These are phyloP conservation scores for Stagonosporopsis tanaceti DNA, from an alignment of 2,329 filamentous ascomycete species.

Conservation along the genomic window DNA sequence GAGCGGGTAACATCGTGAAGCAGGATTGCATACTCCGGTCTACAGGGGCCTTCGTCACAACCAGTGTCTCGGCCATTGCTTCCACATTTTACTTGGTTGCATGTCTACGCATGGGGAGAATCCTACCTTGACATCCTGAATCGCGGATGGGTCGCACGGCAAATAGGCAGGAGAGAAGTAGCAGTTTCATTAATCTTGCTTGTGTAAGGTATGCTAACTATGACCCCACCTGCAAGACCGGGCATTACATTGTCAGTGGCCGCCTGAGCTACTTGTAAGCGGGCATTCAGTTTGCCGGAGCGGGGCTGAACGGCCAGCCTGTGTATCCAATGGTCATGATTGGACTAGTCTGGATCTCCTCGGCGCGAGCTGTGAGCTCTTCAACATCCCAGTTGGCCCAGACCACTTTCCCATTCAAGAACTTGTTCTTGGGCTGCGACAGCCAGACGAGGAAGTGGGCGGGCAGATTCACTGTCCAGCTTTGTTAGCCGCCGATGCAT, in stretches of 20 bases:
- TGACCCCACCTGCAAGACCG: not conserved
- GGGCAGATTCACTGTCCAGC: conserved; percentile 3
- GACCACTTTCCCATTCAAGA: conserved; percentile 33
- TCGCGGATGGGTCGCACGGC: not conserved
- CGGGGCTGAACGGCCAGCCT: conserved; percentile 17
- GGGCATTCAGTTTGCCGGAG: not conserved
- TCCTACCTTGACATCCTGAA: not conserved
- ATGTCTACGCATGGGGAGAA: not conserved
- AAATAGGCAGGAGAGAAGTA: not conserved
- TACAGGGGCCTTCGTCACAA: not conserved
- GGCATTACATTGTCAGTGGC: not conserved
- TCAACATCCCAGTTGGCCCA: conserved; percentile 38
- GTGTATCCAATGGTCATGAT: conserved; percentile 27
- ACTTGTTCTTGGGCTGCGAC: conserved; percentile 14
- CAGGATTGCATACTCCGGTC: not conserved
- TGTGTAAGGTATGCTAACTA: not conserved
- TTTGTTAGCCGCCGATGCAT: not conserved
- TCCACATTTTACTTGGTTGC: not conserved
- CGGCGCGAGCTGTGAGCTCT: conserved; percentile 26
- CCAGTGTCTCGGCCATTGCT: not conserved
- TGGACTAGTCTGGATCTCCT: conserved; percentile 27
- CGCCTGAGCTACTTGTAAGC: not conserved
- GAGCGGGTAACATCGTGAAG: not conserved
- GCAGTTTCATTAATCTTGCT: not conserved
- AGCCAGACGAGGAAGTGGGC: conserved; percentile 9